Conservation (phyloP, 495 filamentous ascomycete genomes). For the Corynascus novoguineensis region DNA sequence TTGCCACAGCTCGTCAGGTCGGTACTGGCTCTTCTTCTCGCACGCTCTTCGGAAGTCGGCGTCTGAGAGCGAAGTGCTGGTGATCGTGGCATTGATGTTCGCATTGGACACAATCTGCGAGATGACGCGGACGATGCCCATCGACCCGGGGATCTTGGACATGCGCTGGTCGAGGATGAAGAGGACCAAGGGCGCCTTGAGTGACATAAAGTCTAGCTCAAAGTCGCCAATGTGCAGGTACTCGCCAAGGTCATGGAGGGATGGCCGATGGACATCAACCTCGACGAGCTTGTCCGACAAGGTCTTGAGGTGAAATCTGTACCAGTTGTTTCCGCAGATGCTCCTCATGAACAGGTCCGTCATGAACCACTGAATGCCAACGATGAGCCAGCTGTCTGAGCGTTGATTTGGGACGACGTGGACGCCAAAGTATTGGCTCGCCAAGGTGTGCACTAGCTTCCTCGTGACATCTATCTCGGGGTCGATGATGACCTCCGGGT, state of each 20-base stretch:
- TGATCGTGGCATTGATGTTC: slow-evolving; percentile 67
- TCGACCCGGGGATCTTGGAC: slow-evolving; percentile 76
- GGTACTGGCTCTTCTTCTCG: slow-evolving; percentile 79
- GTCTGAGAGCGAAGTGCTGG: slow-evolving; percentile 68
- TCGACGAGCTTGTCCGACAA: slow-evolving; percentile 77
- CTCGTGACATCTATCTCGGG: slow-evolving; percentile 72
- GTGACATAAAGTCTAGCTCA: slow-evolving; percentile 79
- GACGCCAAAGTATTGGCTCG: slow-evolving; percentile 91
- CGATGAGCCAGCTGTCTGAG: slow-evolving; percentile 83
- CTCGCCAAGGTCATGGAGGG: slow-evolving; percentile 72
- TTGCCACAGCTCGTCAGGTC: slow-evolving; percentile 79
- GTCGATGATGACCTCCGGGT: slow-evolving; percentile 75
- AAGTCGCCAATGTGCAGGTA: slow-evolving; percentile 72
- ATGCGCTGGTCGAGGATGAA: slow-evolving; percentile 90
- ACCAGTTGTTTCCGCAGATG: slow-evolving; percentile 91
- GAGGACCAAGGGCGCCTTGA: slow-evolving; percentile 87
- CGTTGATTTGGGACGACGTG: slow-evolving; percentile 75
- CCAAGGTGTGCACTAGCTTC: slow-evolving; percentile 71
- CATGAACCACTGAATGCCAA: slow-evolving; percentile 89
- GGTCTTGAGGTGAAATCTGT: slow-evolving; percentile 82
- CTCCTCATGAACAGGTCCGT: slow-evolving; percentile 84
- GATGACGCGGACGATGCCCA: slow-evolving; percentile 79
- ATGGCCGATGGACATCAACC: slow-evolving; percentile 74
- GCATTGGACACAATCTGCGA: slow-evolving; percentile 73
- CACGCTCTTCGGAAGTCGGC: slow-evolving; percentile 71